Conservation (phyloP, 2,329 filamentous ascomycete genomes). For the Seiridium unicorne region DNA sequence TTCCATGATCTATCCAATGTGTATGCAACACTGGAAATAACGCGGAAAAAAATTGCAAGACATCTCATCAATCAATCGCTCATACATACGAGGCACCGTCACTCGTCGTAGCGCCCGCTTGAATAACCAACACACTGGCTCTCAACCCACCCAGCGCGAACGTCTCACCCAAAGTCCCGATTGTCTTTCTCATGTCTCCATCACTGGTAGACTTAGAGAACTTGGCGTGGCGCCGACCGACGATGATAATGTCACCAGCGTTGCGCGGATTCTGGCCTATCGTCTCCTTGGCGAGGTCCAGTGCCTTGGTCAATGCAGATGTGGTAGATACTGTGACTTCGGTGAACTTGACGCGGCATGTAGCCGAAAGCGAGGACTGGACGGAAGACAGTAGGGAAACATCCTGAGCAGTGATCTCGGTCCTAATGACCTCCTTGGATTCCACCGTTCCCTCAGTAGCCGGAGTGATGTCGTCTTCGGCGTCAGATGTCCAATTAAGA, state of each 20-base stretch:
- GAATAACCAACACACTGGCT: conserved; percentile 69
- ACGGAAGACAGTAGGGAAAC: conserved; percentile 31
- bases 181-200: conserved; percentile 45
- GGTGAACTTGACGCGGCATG: conserved; percentile 43
- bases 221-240: conserved; percentile 54
- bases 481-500: conserved; percentile 36
- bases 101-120: conserved; percentile 43
- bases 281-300: conserved; percentile 55
- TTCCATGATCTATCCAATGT: too few relatives aligned
- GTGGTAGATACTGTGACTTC: conserved; percentile 41
- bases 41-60: too few relatives aligned
- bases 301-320: conserved; percentile 40
- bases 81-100: not conserved
- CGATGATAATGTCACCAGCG: conserved; percentile 68
- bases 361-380: conserved; percentile 28
- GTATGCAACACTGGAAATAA: too few relatives aligned
- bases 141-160: conserved; percentile 58
- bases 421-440: conserved; percentile 22
- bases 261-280: conserved; percentile 62
- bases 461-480: conserved; percentile 23
- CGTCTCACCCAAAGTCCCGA: conserved; percentile 60
- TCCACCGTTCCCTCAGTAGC: conserved; percentile 13
- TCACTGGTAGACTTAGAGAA: conserved; percentile 23
- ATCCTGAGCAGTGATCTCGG: conserved; percentile 32
- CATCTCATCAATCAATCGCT: not conserved